Conservation (phyloP, 805 yeast species). For the Yamadazyma nakazawae region DNA sequence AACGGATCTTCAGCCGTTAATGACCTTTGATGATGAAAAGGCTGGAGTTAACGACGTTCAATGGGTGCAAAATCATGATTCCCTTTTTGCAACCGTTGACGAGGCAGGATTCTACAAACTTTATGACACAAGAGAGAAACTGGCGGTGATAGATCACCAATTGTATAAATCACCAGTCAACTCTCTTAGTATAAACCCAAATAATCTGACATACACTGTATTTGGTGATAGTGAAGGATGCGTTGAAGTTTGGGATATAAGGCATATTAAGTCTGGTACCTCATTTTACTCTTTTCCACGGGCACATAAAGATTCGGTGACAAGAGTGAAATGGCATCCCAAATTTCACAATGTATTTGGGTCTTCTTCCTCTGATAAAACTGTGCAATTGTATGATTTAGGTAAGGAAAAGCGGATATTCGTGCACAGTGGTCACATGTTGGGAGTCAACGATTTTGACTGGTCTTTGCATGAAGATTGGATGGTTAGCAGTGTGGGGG, state of each 20-base stretch:
- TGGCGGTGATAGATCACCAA: slow-evolving; percentile 2
- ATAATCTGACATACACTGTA: slow-evolving; percentile 55
- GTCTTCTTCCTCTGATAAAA: slow-evolving; percentile 59
- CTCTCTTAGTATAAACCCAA: slow-evolving; percentile 57
- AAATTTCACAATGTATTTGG: slow-evolving; percentile 52
- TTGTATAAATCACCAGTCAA: slow-evolving; percentile 43
- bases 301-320: slow-evolving; percentile 50
- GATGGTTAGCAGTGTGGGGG: slow-evolving; percentile 73
- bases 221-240: slow-evolving; percentile 63
- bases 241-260: slow-evolving; percentile 62
- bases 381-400: slow-evolving; percentile 62
- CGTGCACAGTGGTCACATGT: slow-evolving; percentile 80
- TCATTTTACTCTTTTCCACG: not conserved
- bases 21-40: not conserved
- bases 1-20: not conserved
- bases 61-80: slow-evolving; percentile 63
- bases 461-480: slow-evolving; percentile 77
- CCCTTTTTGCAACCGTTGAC: slow-evolving; percentile 61
- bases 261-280: slow-evolving; percentile 29
- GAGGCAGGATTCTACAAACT: slow-evolving; percentile 55
- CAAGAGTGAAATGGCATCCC: slow-evolving; percentile 75
- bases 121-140: slow-evolving; percentile 48
- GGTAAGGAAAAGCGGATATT: slow-evolving; percentile 38
- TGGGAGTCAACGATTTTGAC: slow-evolving; percentile 78
- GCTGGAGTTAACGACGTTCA: slow-evolving; percentile 67